Base-by-base conservation (phyloP, 495 filamentous ascomycete genomes). In the Neurospora cerealis region DNA sequence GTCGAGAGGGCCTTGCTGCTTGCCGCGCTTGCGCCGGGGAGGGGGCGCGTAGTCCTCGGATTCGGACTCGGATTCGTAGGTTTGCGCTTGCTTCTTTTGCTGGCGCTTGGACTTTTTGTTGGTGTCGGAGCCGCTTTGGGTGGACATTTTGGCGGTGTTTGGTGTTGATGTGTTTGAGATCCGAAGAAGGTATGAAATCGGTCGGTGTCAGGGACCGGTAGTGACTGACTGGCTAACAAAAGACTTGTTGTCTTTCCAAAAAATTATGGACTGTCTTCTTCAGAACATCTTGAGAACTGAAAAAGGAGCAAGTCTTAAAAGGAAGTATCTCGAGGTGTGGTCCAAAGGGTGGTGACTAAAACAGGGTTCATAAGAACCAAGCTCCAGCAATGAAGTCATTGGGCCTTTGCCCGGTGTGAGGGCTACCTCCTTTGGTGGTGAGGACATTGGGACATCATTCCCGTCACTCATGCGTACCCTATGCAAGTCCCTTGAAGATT, bases 1-100 rank as follows among this genome's bases (percentile, higher is more conserved):
- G 60, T 89, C 88, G 6, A 92, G 86, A 0, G 84, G 83, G 15
- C 87, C 86, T 32, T 83, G 85, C 24, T 84, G 38, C 77, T 84
- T 77, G 76, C 81, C 74, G 78, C 79, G 69, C 76, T 78, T 79
- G 74, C 85, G 80, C 73, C 79, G 82, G 73, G 72, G 78, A 41
- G 75, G 77, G 37, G 79, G 77, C 19, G 75, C 73, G 72, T 80
- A 79, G 69, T 83, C 80, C 46, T 83, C 79, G 69, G 82, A 80
- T 60, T 85, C 83, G 69, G 77, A 78, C 11, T 86, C 83, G 6
- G 83, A 85, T 48, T 78, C 82, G 76, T 83, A 83, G 36, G 77
- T 79, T 36, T 84, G 80, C 32, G 70, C 5, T 44, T 37, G 62
- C 34, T 81, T 78, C 74, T 79, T 78, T 37, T 80, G 78, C 71